Evolutionary conservation across 2,329 filamentous ascomycete genomes (phyloP).

Genomic region (Passalora sequoiae): DNA sequence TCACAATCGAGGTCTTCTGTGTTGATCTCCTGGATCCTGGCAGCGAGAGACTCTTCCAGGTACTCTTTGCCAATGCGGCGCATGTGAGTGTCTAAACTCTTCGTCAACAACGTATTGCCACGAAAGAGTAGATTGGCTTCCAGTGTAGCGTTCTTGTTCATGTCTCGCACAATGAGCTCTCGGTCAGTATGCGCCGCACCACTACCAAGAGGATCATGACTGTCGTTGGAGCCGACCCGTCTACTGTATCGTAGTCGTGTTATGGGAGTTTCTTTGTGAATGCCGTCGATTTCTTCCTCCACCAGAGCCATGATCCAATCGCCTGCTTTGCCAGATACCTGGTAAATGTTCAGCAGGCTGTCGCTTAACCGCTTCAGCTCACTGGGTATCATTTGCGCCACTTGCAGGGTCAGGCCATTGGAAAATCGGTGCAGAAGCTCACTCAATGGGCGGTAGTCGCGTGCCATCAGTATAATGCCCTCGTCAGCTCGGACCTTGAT

Average conservation of each 20-base stretch:
- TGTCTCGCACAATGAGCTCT: slow-evolving; percentile 67
- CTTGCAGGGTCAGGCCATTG: slow-evolving; percentile 75
- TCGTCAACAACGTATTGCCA: slow-evolving; percentile 89
- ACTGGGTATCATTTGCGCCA: slow-evolving; percentile 71
- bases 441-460: slow-evolving; percentile 78
- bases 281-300: slow-evolving; percentile 94
- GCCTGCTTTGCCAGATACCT: slow-evolving; percentile 75
- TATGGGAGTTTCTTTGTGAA: slow-evolving; percentile 72
- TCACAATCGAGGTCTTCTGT: slow-evolving; percentile 88
- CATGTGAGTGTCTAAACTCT: slow-evolving; percentile 94
- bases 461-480: slow-evolving; percentile 77
- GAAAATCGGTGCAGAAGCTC: slow-evolving; percentile 81
- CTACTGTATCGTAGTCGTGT: slow-evolving; percentile 60
- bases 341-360: slow-evolving; percentile 86
- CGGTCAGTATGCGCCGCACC: slow-evolving; percentile 50
- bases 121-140: slow-evolving; percentile 94
- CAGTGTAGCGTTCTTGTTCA: slow-evolving; percentile 71
- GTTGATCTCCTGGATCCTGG: slow-evolving; percentile 84
- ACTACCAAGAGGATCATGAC: slow-evolving; percentile 47
- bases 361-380: slow-evolving; percentile 78
- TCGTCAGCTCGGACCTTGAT: slow-evolving; percentile 81
- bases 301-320: slow-evolving; percentile 93
- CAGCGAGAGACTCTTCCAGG: slow-evolving; percentile 76
- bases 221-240: slow-evolving; percentile 66
- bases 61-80: slow-evolving; percentile 89